These are phyloP conservation scores for Suhomyces kilbournensis DNA, from an alignment of 805 yeast genomes.

Conservation along the genomic window DNA sequence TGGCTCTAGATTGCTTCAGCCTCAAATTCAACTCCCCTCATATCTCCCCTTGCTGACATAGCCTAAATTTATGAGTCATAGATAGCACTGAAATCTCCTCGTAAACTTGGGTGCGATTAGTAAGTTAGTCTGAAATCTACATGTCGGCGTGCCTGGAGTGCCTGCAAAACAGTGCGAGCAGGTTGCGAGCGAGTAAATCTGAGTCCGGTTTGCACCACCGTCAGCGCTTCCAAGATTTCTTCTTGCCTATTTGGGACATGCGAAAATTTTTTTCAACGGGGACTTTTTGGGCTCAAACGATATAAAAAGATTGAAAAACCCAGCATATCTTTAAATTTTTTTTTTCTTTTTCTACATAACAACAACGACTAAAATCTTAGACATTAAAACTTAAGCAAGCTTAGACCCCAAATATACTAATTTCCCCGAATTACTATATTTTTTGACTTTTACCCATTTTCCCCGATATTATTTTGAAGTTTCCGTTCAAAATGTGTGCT, in stretches of 20 bases:
- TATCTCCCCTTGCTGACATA: background rate
- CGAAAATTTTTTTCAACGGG: conserved; percentile 6
- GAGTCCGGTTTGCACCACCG: background rate
- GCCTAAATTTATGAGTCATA: conserved; percentile 3
- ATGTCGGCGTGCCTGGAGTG: background rate
- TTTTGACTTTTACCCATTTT: background rate
- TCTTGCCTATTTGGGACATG: background rate
- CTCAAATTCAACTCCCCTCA: background rate
- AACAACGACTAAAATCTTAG: conserved; percentile 7
- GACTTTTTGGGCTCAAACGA: background rate
- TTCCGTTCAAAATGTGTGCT: conserved; percentile 32
- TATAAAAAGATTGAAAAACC: conserved; percentile 9
- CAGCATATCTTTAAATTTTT: background rate
- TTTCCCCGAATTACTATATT: conserved; percentile 1
- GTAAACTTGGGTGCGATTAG: background rate
- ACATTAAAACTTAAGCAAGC: background rate
- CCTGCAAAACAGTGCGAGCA: background rate
- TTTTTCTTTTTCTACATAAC: conserved; percentile 6
- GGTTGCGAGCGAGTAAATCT: background rate
- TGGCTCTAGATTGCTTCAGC: background rate
- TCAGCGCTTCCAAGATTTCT: background rate
- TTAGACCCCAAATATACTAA: background rate
- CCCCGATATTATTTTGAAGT: conserved; percentile 6
- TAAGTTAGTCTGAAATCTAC: conserved; percentile 4
- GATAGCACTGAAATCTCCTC: background rate